Base-by-base conservation (phyloP, 1,284 basidiomycete genomes). In the Malassezia restricta region DNA sequence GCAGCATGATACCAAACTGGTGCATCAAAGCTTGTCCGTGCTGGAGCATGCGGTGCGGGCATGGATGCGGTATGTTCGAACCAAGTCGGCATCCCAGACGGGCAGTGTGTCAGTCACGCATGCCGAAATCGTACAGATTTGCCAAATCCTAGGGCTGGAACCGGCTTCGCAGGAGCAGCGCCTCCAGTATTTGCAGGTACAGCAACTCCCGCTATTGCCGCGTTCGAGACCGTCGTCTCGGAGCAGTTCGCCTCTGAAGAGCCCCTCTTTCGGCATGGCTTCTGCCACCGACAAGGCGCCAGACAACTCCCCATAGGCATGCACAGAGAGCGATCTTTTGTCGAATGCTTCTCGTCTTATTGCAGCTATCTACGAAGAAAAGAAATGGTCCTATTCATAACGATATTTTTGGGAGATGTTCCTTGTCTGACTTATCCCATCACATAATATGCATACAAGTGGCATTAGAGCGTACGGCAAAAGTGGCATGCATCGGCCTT, bases 381-480 rank as follows among this genome's bases (percentile, higher is more conserved):
- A 24, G 20, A 24, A 24, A 24, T 24, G 20, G 20, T 24, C 20
- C 20, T 24, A 24, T 24, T 24, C 20, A 24, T 24, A 24, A 24
- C 20, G 4, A 24, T 24, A 24, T 24, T 24, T 24, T 24, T 24
- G 20, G 20, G 20, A 4, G 20, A 24, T 24, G 20, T 24, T 24
- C 20, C 20, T 24, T 24, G 20, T 24, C 20, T 24, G 20, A 24
- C 20, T 24, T 24, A 24, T 24, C 20, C 20, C 20, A 24, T 24
- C 20, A 24, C 20, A 2, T 24, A 24, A 24, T 24, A 24, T 24
- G 20, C 20, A 24, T 24, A 24, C 20, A 24, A 24, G 20, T 24
- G 20, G 20, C 20, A 35, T 55, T 41, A 55, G 14, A 55, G 43
- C 15, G 53, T 55, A 12, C 38, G 11, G 30, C 53, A 55, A 39